A percentile compares a stretch with the other conserved stretches of the same genome.
Conservation (phyloP, 1,139 yeast species). For the Wickerhamiella pararugosa region DNA sequence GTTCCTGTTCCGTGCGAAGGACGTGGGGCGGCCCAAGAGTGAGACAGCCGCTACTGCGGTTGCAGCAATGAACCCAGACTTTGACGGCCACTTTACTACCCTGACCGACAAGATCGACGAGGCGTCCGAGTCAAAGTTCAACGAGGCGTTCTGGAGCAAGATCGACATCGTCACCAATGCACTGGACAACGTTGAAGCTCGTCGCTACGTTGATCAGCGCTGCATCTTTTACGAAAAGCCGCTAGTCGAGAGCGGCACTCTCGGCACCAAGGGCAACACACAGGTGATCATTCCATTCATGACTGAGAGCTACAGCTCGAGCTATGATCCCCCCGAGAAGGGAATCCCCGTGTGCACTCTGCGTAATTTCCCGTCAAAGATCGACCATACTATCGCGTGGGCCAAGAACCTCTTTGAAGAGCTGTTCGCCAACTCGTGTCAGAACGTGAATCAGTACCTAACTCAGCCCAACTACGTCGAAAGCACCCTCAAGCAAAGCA, state of each 20-base stretch:
- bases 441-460: slow-evolving; percentile 79
- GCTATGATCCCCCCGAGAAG: slow-evolving; percentile 98
- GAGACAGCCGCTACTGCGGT: slow-evolving; percentile 86
- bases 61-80: slow-evolving; percentile 67
- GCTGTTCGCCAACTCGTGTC: slow-evolving; percentile 80
- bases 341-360: slow-evolving; percentile 93
- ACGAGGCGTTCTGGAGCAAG: slow-evolving; percentile 73
- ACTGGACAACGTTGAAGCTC: slow-evolving; percentile 90
- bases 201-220: slow-evolving; percentile 94
- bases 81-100: slow-evolving; percentile 61
- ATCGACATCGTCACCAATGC: slow-evolving; percentile 92
- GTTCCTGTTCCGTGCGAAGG: slow-evolving; percentile 83
- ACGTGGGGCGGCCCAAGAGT: slow-evolving; percentile 83
- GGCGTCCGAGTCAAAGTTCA: slow-evolving; percentile 77
- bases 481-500: slow-evolving; percentile 75
- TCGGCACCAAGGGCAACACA: slow-evolving; percentile 96
- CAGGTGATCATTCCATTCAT: slow-evolving; percentile 88
- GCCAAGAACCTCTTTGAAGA: slow-evolving; percentile 91
- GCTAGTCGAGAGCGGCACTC: slow-evolving; percentile 86
- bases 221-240: slow-evolving; percentile 90
- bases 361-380: slow-evolving; percentile 93
- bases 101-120: slow-evolving; percentile 80
- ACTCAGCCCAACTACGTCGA: slow-evolving; percentile 90
- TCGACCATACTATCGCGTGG: slow-evolving; percentile 99
- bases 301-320: slow-evolving; percentile 90